Conservation (phyloP, 176 grass and related monocot species). For the Lolium rigidum region DNA sequence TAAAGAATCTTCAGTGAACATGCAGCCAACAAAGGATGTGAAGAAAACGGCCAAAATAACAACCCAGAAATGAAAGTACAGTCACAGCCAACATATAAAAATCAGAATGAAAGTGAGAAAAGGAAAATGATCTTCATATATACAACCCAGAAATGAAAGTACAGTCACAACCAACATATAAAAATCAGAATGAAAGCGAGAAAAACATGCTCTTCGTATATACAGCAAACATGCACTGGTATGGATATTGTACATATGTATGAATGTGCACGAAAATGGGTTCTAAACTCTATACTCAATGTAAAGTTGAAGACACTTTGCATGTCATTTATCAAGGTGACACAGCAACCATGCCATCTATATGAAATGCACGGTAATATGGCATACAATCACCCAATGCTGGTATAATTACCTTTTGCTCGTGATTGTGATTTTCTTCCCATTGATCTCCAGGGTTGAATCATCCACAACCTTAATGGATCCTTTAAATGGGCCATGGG, state of each 20-base stretch:
- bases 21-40: background rate
- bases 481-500: constrained; percentile 86
- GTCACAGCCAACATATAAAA: background rate
- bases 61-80: constrained; percentile 24
- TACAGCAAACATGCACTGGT: background rate
- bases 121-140: background rate
- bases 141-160: constrained; percentile 27
- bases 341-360: background rate
- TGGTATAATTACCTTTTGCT: constrained; percentile 77
- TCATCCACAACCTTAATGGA: constrained; percentile 77
- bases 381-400: constrained; percentile 16
- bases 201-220: background rate
- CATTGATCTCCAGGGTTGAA: constrained; percentile 90
- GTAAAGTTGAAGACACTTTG: background rate
- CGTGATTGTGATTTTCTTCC: constrained; percentile 82
- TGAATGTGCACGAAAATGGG: background rate
- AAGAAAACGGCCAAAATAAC: background rate
- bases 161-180: constrained; percentile 6
- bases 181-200: background rate
- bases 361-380: constrained; percentile 1
- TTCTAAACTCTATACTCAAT: background rate
- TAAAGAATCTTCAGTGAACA: background rate
- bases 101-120: background rate
- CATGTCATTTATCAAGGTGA: constrained; percentile 1
- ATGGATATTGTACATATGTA: background rate